phyloP scores from a whole-genome alignment of 169 alveolate genomes.

The Eimeria tenella region DNA sequence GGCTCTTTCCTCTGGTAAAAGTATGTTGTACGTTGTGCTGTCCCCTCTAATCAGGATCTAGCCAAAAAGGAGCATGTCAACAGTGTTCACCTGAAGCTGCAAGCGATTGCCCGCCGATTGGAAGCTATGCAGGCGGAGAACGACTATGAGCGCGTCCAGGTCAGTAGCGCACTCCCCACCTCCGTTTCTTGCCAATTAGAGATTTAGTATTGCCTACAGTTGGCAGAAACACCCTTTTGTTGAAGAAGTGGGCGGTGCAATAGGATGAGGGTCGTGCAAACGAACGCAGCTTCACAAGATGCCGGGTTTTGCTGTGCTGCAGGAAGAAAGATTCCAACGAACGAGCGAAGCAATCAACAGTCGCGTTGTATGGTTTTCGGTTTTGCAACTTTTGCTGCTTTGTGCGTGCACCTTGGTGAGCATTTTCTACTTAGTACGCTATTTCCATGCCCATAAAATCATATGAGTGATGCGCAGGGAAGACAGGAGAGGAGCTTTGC shows the following conservation, averaged over 20 bases:
- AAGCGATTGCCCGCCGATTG: constrained; percentile 66
- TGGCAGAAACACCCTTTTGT: too few relatives aligned
- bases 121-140: constrained; percentile 77
- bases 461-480: background rate
- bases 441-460: constrained; percentile 77
- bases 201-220: too few relatives aligned
- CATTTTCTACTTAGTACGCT: constrained; percentile 73
- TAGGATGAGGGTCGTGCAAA: background rate
- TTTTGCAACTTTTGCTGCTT: constrained; percentile 63
- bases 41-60: constrained; percentile 27
- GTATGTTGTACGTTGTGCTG: background rate
- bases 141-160: constrained; percentile 77
- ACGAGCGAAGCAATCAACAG: constrained; percentile 69
- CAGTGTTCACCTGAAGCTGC: constrained; percentile 69
- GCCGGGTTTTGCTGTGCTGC: background rate
- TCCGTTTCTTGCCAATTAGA: too few relatives aligned
- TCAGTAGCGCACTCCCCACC: background rate
- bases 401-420: constrained; percentile 58
- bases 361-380: constrained; percentile 78
- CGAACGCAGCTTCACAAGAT: background rate
- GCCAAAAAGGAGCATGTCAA: constrained; percentile 76
- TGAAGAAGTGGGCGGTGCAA: too few relatives aligned
- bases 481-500: too few relatives aligned
- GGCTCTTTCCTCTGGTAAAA: background rate
- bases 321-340: constrained; percentile 66